Evolutionary conservation across 495 filamentous ascomycete genomes (phyloP), one percentile per base, ranked within the genome.

Genomic region (Penicillium taxi): DNA sequence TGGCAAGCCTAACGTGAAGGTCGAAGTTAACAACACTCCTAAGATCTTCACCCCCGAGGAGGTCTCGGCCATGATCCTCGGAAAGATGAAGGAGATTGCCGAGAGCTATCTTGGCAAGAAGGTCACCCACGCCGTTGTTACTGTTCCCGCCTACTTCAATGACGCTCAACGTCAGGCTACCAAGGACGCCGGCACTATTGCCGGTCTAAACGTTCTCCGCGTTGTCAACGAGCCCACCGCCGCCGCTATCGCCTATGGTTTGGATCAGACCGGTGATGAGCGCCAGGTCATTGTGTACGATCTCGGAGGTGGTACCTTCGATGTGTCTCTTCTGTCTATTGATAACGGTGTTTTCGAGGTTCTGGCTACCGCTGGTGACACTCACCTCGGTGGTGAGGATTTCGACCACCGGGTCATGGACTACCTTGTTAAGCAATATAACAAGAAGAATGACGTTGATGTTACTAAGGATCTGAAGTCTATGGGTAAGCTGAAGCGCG

Each of bases 401-500:
- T 96, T 99, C 65, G 91, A 99, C 65, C 86, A 96, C 73, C 82
- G 90, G 64, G 78, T 96, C 65, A 93, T 99, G 74, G 86, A 86
- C 70, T 77, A 94, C 80, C 86, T 96, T 63, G 80, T 83, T 69
- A 96, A 96, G 84, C 77, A 79, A 50, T 99, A 95, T 79, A 96
- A 96, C 82, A 96, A 96, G 82, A 91, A 96, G 78, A 78, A 96
- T 74, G 66, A 71, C 46, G 84, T 86, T 44, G 84, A 96, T 56
- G 81, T 99, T 58, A 80, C 80, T 72, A 94, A 89, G 74, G 88
- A 96, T 52, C 69, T 82, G 38, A 96, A 96, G 86, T 82, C 91
- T 37, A 96, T 99, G 91, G 90, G 91, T 70, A 96, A 96, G 70
- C 80, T 99, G 48, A 96, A 96, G 86, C 91, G 93, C 50, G 93